phyloP scores from a whole-genome alignment of 2,329 filamentous ascomycete genomes.

The Stagonosporopsis chrysanthemi region DNA sequence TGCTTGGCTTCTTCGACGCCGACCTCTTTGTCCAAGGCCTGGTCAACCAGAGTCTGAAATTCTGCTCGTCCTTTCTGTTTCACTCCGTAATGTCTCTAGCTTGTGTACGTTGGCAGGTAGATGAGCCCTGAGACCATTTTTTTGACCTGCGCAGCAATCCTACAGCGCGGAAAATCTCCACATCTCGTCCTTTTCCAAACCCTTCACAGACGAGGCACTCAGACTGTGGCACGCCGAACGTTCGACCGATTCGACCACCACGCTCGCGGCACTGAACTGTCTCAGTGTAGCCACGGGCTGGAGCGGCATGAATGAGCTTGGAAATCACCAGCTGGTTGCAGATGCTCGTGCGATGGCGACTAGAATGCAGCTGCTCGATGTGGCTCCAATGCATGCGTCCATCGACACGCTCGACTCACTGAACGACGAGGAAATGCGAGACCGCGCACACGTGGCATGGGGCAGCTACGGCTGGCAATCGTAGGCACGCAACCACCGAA shows the following conservation, averaged over 20 bases:
- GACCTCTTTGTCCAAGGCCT: constrained; percentile 14
- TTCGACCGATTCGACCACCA: constrained; percentile 7
- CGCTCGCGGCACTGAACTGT: constrained; percentile 17
- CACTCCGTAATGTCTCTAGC: constrained; percentile 17
- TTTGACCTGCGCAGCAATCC: constrained; percentile 16
- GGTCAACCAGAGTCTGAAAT: constrained; percentile 8
- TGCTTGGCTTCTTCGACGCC: constrained; percentile 18
- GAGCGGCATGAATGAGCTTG: constrained; percentile 9
- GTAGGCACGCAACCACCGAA: constrained; percentile 1
- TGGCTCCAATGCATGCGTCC: not conserved
- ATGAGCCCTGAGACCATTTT: not conserved
- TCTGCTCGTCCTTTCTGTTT: constrained; percentile 21
- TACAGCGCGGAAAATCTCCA: constrained; percentile 6
- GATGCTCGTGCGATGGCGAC: constrained; percentile 17
- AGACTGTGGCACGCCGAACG: constrained; percentile 16
- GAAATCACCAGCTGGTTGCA: constrained; percentile 6
- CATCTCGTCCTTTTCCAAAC: not conserved
- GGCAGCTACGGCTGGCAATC: constrained; percentile 12
- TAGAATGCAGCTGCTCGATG: constrained; percentile 12
- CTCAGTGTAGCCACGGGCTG: constrained; percentile 7
- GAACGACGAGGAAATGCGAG: constrained; percentile 2
- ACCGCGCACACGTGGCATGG: constrained; percentile 11
- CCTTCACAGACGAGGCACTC: constrained; percentile 13
- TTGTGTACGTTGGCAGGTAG: constrained; percentile 13
- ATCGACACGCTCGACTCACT: not conserved